These are phyloP conservation scores for Beta corolliflora DNA, from an alignment of 179 eudicot genomes.

Conservation along the genomic window DNA sequence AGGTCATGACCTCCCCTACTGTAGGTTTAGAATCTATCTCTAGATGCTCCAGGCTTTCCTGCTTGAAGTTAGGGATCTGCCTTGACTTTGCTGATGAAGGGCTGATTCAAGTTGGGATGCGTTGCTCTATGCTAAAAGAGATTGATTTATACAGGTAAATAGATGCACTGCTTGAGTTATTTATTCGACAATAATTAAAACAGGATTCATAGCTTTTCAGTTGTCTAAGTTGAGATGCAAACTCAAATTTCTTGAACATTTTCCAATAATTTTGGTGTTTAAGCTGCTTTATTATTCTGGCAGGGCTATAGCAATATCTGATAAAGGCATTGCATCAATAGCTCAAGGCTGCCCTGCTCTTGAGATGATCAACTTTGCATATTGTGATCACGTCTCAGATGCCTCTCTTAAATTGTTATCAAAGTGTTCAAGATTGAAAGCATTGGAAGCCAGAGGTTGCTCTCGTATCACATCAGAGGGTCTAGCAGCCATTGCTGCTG, in stretches of 20 bases:
- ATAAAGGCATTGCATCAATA: slow-evolving; percentile 59
- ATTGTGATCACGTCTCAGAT: slow-evolving; percentile 61
- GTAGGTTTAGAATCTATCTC: slow-evolving; percentile 78
- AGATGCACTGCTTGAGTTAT: background rate
- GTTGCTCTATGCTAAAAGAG: slow-evolving; percentile 66
- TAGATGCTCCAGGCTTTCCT: slow-evolving; percentile 53
- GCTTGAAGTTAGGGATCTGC: slow-evolving; percentile 77
- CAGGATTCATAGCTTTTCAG: background rate
- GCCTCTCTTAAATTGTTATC: slow-evolving; percentile 62
- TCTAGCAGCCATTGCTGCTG: slow-evolving; percentile 61
- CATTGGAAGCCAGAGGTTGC: slow-evolving; percentile 78
- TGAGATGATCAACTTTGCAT: slow-evolving; percentile 65
- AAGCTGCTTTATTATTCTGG: slow-evolving; percentile 12
- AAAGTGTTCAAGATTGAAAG: slow-evolving; percentile 57
- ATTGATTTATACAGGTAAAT: slow-evolving; percentile 80
- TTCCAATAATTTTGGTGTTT: background rate
- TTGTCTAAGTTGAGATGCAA: background rate
- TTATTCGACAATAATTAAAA: background rate
- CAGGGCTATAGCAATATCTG: slow-evolving; percentile 71
- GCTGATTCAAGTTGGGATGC: slow-evolving; percentile 55
- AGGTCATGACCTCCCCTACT: background rate
- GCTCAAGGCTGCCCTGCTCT: slow-evolving; percentile 63
- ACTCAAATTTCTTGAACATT: background rate
- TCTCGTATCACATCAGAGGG: slow-evolving; percentile 63
- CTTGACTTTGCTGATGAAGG: slow-evolving; percentile 68